phyloP scores from a whole-genome alignment of 2,329 filamentous ascomycete species.

The Trichoderma harzianum region DNA sequence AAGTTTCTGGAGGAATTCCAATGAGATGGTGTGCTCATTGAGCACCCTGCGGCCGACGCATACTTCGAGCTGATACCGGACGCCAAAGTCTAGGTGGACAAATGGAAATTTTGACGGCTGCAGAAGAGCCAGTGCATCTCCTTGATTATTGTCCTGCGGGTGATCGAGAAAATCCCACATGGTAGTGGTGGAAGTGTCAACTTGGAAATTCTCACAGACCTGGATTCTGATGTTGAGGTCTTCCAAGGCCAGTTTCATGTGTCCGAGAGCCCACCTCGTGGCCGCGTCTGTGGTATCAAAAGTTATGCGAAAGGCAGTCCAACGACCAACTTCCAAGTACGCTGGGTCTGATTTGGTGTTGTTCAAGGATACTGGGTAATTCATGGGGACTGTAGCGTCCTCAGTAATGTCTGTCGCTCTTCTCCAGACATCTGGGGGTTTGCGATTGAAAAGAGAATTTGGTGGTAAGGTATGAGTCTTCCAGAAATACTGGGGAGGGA shows the following conservation, averaged over 20 bases:
- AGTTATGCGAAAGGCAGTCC: slow-evolving; percentile 53
- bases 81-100: slow-evolving; percentile 59
- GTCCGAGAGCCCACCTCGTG: slow-evolving; percentile 33
- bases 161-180: slow-evolving; percentile 35
- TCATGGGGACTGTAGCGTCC: slow-evolving; percentile 30
- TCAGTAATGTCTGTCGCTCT: slow-evolving; percentile 46
- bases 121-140: slow-evolving; percentile 31
- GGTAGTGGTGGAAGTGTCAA: slow-evolving; percentile 26
- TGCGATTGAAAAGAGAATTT: slow-evolving; percentile 36
- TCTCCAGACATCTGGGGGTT: slow-evolving; percentile 43
- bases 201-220: slow-evolving; percentile 39
- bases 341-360: neutral
- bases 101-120: slow-evolving; percentile 19
- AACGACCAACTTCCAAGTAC: slow-evolving; percentile 48
- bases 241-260: slow-evolving; percentile 53
- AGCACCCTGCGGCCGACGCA: slow-evolving; percentile 80
- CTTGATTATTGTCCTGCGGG: slow-evolving; percentile 12
- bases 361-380: slow-evolving; percentile 20
- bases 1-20: slow-evolving; percentile 65
- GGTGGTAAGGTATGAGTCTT: slow-evolving; percentile 31
- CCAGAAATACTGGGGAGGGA: slow-evolving; percentile 48
- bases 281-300: slow-evolving; percentile 31
- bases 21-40: slow-evolving; percentile 69
- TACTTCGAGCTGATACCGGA: slow-evolving; percentile 88
- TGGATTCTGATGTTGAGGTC: slow-evolving; percentile 69